Conservation (phyloP, 805 yeast species). For the Candida cerambycidarum region DNA sequence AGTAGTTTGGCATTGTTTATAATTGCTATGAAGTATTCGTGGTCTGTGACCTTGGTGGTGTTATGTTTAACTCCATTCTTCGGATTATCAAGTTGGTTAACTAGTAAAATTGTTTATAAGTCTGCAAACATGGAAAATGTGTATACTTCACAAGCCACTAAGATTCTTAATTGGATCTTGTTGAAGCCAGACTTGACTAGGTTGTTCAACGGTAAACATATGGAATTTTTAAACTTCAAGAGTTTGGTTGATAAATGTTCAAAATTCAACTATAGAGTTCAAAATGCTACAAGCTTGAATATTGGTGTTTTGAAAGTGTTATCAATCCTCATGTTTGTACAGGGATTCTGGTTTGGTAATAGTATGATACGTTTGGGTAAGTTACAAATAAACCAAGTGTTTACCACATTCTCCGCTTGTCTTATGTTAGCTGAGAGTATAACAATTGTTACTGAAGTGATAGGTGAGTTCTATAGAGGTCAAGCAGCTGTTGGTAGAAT, state of each 20-base stretch:
- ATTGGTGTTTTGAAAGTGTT: constrained; percentile 55
- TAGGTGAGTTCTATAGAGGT: constrained; percentile 69
- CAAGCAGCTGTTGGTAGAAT: constrained; percentile 62
- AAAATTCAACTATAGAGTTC: constrained; percentile 38
- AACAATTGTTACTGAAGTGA: constrained; percentile 52
- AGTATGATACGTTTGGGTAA: constrained; percentile 54
- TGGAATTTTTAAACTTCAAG: constrained; percentile 50
- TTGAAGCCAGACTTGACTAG: constrained; percentile 60
- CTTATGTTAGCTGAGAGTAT: constrained; percentile 66
- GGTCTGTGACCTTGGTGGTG: constrained; percentile 82
- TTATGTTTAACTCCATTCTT: constrained; percentile 74
- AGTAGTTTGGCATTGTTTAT: constrained; percentile 55
- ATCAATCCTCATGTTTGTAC: constrained; percentile 76
- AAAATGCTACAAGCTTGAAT: constrained; percentile 55
- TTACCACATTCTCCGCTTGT: constrained; percentile 84
- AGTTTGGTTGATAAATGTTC: constrained; percentile 37
- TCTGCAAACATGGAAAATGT: constrained; percentile 58
- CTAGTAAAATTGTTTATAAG: constrained; percentile 52
- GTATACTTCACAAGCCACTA: constrained; percentile 54
- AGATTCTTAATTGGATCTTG: constrained; percentile 69
- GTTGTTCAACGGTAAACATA: constrained; percentile 52
- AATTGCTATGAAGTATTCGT: constrained; percentile 73
- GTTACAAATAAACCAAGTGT: constrained; percentile 58
- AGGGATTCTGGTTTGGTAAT: constrained; percentile 91
- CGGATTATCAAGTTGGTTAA: constrained; percentile 43